Evolutionary conservation across 2,329 filamentous ascomycete genomes (phyloP), one percentile per base, ranked within the genome.

Genomic region (Exophiala sp.): DNA sequence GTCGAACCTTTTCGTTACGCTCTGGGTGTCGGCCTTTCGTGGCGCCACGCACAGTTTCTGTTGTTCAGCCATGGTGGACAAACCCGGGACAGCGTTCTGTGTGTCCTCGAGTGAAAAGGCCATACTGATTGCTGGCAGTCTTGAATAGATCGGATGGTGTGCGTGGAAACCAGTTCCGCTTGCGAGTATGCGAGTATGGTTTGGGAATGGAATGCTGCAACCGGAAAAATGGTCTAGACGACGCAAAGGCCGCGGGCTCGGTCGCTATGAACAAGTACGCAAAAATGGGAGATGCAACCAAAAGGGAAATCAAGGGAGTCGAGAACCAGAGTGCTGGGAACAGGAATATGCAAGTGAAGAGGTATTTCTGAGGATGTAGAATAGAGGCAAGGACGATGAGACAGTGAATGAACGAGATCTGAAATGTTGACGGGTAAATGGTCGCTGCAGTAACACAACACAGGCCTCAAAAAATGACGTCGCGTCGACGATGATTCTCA

Each of bases 1-100:
- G 7, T 16, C 73, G 48, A 74, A 91, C 88, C 88, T 82, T 75
- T 91, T 91, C 57, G 85, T 87, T 50, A 90, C 87, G 71, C 85
- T 89, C 67, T 87, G 85, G 35, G 83, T 80, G 69, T 90, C 87
- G 45, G 79, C 76, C 29, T 78, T 84, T 61, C 81, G 78, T 47
- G 78, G 70, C 43, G 76, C 74, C 58, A 77, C 74, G 54, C 65
- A 69, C 57, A 87, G 75, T 74, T 88, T 88, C 55, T 80, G 76
- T 53, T 82, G 78, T 66, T 84, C 79, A 53, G 79, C 74, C 63
- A 68, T 63, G 41, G 66, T 68, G 33, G 69, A 57, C 36, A 77
- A 79, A 63, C 84, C 83, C 29, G 84, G 83, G 20, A 81, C 81
- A 50, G 85, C 77, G 72, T 87, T 89, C 71, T 90, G 87, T 50